Evolutionary conservation across 192 early-diverging fungal species (phyloP), one percentile per base, ranked within the genome.

Genomic region (Coemansia sp.): DNA sequence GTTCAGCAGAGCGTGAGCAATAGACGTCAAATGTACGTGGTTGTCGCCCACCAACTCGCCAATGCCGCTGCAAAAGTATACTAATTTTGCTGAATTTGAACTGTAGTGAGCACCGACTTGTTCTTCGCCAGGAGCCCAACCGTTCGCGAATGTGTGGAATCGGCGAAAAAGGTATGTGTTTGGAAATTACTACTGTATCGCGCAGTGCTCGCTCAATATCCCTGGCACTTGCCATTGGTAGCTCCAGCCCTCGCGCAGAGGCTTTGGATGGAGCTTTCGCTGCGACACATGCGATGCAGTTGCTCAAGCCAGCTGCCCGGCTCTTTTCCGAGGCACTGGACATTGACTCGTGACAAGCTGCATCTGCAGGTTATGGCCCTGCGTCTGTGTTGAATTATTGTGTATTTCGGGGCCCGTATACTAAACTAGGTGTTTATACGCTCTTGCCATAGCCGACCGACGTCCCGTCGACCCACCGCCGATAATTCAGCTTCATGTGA

Each of bases 61-160:
- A 31, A 48, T 30, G 28, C 23, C 14, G 12, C 12, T 23, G 10
- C 44, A 45, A 18, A 45, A 45, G 10, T 26, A 45, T 26, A 10
- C 20, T 26, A 11, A 45, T 45, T 45, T 11, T 15, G 8, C 15
- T 18, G 11, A 23, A 11, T 17, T 18, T 45, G 1, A 45, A 26
- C 4, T 57, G 57, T 67, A 64, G 68, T 38, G 71, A 78, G 45
- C 85, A 83, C 67, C 66, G 64, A 20, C 79, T 92, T 23, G 81
- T 86, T 48, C 79, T 94, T 16, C 79, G 87, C 9, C 93, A 95
- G 66, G 86, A 93, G 79, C 93, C 93, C 31, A 85, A 88, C 65
- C 92, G 90, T 79, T 90, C 90, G 15, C 82, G 93, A 56, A 89
- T 93, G 83, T 95, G 93, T 66, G 90, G 93, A 53, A 90, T 92